Conservation (phyloP, 2,329 filamentous ascomycete genomes). For the Byssoonygena ceratinophila region DNA sequence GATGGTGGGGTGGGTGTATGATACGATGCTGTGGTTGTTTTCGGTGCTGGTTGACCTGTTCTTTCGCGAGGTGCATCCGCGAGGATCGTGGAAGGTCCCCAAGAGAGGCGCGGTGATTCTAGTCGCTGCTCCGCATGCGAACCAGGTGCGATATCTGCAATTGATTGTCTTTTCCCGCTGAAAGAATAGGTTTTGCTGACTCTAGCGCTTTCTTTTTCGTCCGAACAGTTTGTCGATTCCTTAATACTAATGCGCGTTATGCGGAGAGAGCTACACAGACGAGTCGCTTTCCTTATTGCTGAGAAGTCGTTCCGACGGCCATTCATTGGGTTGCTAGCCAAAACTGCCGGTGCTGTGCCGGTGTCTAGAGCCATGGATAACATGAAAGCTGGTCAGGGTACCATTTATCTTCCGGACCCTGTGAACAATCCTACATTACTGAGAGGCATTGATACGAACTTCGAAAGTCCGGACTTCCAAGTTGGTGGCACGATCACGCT, state of each 20-base stretch:
- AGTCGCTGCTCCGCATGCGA: slow-evolving; percentile 92
- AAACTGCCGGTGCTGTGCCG: slow-evolving; percentile 79
- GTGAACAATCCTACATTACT: slow-evolving; percentile 72
- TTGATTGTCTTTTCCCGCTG: not conserved
- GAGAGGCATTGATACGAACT: slow-evolving; percentile 70
- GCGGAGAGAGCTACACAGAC: slow-evolving; percentile 72
- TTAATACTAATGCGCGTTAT: slow-evolving; percentile 86
- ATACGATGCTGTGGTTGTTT: slow-evolving; percentile 41
- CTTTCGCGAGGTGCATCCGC: slow-evolving; percentile 93
- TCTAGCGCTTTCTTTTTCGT: not conserved
- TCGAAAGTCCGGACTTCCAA: slow-evolving; percentile 60
- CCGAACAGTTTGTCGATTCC: slow-evolving; percentile 78
- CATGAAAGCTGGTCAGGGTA: slow-evolving; percentile 67
- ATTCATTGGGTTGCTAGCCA: slow-evolving; percentile 80
- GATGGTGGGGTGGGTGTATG: slow-evolving; percentile 42
- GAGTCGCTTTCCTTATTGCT: slow-evolving; percentile 84
- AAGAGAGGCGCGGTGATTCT: slow-evolving; percentile 82
- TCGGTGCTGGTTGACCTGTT: slow-evolving; percentile 80
- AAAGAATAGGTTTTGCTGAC: not conserved
- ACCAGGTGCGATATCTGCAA: slow-evolving; percentile 53
- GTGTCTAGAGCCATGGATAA: slow-evolving; percentile 85
- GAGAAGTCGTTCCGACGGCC: slow-evolving; percentile 85
- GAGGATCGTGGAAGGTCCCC: slow-evolving; percentile 90
- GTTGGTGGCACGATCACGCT: slow-evolving; percentile 76
- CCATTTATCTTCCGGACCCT: slow-evolving; percentile 80